Evolutionary conservation across 2,329 filamentous ascomycete genomes (phyloP).

Genomic region (Paracorniculantispora psalliotae): DNA sequence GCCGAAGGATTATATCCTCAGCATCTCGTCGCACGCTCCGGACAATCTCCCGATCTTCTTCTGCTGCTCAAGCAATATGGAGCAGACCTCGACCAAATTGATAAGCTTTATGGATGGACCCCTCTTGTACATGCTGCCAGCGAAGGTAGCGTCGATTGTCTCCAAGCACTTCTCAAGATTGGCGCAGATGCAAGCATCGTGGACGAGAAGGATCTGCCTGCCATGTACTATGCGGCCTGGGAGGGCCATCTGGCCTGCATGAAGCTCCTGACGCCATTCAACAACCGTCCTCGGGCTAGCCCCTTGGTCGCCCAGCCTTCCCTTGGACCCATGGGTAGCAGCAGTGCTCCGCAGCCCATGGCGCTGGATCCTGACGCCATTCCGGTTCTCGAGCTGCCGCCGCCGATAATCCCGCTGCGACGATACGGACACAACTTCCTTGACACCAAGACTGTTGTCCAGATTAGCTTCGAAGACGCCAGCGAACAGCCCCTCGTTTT

Average conservation of each 20-base stretch:
- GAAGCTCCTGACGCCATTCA: slow-evolving; percentile 68
- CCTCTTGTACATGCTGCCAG: slow-evolving; percentile 93
- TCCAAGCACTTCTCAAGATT: slow-evolving; percentile 74
- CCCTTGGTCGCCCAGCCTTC: slow-evolving; percentile 40
- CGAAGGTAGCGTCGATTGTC: slow-evolving; percentile 86
- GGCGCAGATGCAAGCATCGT: slow-evolving; percentile 73
- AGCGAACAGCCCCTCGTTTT: slow-evolving; percentile 80
- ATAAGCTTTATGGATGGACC: slow-evolving; percentile 97
- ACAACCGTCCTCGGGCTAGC: slow-evolving; percentile 38
- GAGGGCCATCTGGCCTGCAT: slow-evolving; percentile 95
- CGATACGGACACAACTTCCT: slow-evolving; percentile 98
- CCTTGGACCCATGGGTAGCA: slow-evolving; percentile 42
- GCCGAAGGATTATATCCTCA: slow-evolving; percentile 97
- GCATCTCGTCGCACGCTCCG: slow-evolving; percentile 87
- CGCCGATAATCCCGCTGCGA: slow-evolving; percentile 89
- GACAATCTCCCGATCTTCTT: slow-evolving; percentile 73
- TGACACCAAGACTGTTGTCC: slow-evolving; percentile 93
- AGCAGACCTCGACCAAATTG: slow-evolving; percentile 83
- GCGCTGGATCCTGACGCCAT: slow-evolving; percentile 80
- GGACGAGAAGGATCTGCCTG: slow-evolving; percentile 88
- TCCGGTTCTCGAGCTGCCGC: slow-evolving; percentile 83
- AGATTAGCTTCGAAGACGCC: slow-evolving; percentile 79
- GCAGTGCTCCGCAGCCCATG: slow-evolving; percentile 53
- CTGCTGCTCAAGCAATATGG: slow-evolving; percentile 78
- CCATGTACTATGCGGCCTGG: slow-evolving; percentile 98